These are phyloP conservation scores for Macrolepiota albuminosa DNA, from an alignment of 768 basidiomycete species.

Conservation along the genomic window DNA sequence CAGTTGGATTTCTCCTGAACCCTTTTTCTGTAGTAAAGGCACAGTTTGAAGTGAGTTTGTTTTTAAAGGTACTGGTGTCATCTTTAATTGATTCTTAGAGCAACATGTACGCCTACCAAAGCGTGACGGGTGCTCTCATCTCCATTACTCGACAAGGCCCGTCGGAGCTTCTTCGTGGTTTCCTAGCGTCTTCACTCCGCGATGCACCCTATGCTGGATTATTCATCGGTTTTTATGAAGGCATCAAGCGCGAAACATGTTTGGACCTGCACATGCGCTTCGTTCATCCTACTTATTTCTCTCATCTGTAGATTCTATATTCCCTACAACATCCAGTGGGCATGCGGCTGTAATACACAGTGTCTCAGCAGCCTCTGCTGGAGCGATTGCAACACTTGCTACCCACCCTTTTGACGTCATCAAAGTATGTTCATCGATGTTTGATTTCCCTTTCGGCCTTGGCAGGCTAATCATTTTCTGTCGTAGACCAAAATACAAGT, in stretches of 20 bases:
- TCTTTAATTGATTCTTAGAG: constrained; percentile 44
- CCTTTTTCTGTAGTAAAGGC: constrained; percentile 91
- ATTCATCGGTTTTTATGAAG: constrained; percentile 86
- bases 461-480: not conserved
- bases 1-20: constrained; percentile 80
- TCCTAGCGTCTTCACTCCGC: constrained; percentile 82
- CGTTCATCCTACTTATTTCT: not conserved
- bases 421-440: constrained; percentile 49
- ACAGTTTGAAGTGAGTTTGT: constrained; percentile 70
- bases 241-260: constrained; percentile 74
- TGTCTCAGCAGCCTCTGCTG: constrained; percentile 72
- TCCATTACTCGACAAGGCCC: constrained; percentile 68
- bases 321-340: constrained; percentile 38
- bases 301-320: constrained; percentile 29
- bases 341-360: constrained; percentile 54
- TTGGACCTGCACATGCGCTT: constrained; percentile 17
- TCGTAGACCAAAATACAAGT: constrained; percentile 88
- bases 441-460: not conserved
- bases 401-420: constrained; percentile 95
- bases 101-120: constrained; percentile 68
- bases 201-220: constrained; percentile 94
- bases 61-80: not conserved
- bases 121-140: constrained; percentile 51
- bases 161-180: constrained; percentile 79
- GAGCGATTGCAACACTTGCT: constrained; percentile 74